phyloP scores from a whole-genome alignment of 2,329 filamentous ascomycete genomes.

The Penicillium sp. region DNA sequence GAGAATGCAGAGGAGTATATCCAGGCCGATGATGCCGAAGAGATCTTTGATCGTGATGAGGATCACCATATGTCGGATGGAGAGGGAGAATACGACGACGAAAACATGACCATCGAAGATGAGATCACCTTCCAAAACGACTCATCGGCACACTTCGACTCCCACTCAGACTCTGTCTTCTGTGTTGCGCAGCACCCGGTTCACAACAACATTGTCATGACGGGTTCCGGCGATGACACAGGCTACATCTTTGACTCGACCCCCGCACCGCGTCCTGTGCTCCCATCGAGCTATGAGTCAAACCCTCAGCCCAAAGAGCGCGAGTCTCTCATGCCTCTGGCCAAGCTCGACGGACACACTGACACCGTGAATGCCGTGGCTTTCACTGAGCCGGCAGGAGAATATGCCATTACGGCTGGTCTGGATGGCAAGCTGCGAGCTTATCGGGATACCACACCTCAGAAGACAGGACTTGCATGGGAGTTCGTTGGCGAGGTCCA shows the following conservation, averaged over 20 bases:
- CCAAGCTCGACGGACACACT: slow-evolving; percentile 80
- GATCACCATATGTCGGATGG: slow-evolving; percentile 74
- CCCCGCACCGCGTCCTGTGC: slow-evolving; percentile 59
- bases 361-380: slow-evolving; percentile 85
- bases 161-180: slow-evolving; percentile 87
- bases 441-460: slow-evolving; percentile 55
- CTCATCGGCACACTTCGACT: slow-evolving; percentile 87
- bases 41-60: slow-evolving; percentile 66
- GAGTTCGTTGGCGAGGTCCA: slow-evolving; percentile 72
- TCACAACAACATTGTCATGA: slow-evolving; percentile 73
- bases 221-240: slow-evolving; percentile 81
- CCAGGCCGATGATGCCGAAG: slow-evolving; percentile 71
- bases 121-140: slow-evolving; percentile 83
- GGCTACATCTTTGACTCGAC: slow-evolving; percentile 83
- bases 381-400: slow-evolving; percentile 79
- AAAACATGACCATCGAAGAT: slow-evolving; percentile 47
- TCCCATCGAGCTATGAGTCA: slow-evolving; percentile 73
- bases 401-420: slow-evolving; percentile 82
- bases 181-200: slow-evolving; percentile 89
- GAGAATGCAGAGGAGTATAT: slow-evolving; percentile 69
- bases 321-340: slow-evolving; percentile 62
- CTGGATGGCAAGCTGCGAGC: slow-evolving; percentile 79
- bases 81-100: slow-evolving; percentile 58
- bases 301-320: slow-evolving; percentile 61
- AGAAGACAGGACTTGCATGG: slow-evolving; percentile 54